Base-by-base conservation (phyloP, 139 green algal species). In the Ulvella scutata region DNA sequence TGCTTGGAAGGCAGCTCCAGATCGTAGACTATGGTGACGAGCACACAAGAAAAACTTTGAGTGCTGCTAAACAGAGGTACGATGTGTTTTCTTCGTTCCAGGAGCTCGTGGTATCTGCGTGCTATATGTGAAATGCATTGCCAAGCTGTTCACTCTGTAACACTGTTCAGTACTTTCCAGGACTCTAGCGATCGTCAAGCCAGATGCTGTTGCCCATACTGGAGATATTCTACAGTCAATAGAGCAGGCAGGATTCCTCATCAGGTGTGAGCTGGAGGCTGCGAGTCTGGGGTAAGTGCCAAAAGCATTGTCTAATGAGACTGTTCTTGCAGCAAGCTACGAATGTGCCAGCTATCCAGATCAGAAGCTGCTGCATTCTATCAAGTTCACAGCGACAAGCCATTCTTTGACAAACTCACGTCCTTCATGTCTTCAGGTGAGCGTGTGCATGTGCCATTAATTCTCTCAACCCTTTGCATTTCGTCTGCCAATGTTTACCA, bases 111-210 rank as follows among this genome's bases (percentile, higher is more conserved):
- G 34, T 37, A 60, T 38, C 4, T 7, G 2, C 4, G 10, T 59
- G 38, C 9, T 31, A 44, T 23, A 51, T 40, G n/a, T 59, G 77
- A 36, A 2, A 35, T 43, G 38, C 39, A 31, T 72, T 74, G 39
- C 38, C 28, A 51, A 17, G 28, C 4, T 21, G 43, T 76, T 40
- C 23, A 76, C 73, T 72, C 73, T 36, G 43, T 67, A 7, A 3
- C 29, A 26, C 2, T n/a, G 23, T n/a, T 31, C n/a, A 75, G 33
- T 37, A 21, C 4, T 31, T 9, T 77, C 51, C 82, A 92, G 87
- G 75, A 93, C 89, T 0, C 77, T 92, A 3, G 90, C 84, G 2
- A 87, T 96, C 78, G 77, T 96, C 28, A 93, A 94, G 80, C 88
- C 89, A 2, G 86, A 93, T 78, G 89, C 86, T 3, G 79, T 89